Base-by-base conservation (phyloP, 768 basidiomycete species). In the Termitomyces sp. region DNA sequence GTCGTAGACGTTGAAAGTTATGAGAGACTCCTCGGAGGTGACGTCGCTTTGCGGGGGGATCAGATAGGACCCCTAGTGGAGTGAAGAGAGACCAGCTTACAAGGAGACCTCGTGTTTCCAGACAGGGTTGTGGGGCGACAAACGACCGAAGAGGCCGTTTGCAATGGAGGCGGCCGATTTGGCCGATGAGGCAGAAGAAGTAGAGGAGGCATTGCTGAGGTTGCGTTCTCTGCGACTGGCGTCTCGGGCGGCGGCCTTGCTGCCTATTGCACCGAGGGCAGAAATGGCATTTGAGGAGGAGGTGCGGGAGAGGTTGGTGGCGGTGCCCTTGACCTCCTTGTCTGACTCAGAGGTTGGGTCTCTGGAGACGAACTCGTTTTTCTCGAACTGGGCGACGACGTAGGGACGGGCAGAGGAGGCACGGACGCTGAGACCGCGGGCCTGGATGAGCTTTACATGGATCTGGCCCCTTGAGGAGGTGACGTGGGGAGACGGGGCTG, bases 21-120 rank as follows among this genome's bases (percentile, higher is more conserved):
- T 81, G 25, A 84, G 71, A 11, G 93, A 95, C 47, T 84, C 79
- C 62, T 91, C 87, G 11, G 91, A 91, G 27, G 92, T 98, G 53
- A 98, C 89, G 72, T 99, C 97, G 79, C 96, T 98, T 50, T 61
- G 54, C 66, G 48, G 61, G 7, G 14, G 58, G 63, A 50, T 68
- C 56, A 41, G 65, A 51, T 48, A 32, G 43, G 16, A 17, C 5
- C 5, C 0, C 16, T 14, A 17, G 35, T 16, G 5, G 16, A 17
- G 35, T 34, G 11, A 5, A 17, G 3, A 2, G 4, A 16, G n/a
- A n/a, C n/a, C n/a, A 39, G 81, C 95, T 73, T 72, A 98, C 96
- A 99, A 99, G 43, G 91, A 87, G 34, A 98, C 97, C 70, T 98
- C 90, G 70, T 98, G 96, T 74, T 99, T 99, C 97, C 97, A 99